Evolutionary conservation across 768 basidiomycete species (phyloP), one percentile per base, ranked within the genome.

Genomic region (Amanita subjunquillea): DNA sequence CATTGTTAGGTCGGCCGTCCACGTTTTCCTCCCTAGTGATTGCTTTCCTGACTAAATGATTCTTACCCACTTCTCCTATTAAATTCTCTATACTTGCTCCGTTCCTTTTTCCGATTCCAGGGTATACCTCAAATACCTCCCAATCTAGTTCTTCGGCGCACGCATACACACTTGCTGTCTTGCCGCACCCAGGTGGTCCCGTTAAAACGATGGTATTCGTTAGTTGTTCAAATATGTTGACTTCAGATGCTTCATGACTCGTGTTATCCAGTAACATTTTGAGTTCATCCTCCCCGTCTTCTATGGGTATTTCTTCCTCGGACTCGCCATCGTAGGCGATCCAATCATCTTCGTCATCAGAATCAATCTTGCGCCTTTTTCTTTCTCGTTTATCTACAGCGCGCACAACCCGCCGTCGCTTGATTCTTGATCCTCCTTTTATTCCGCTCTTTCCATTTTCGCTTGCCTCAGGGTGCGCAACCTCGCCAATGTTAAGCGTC

Each of bases 101-200:
- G 55, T 80, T 87, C 34, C 96, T 80, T 61, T 80, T 87, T n/a
- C 93, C 93, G 48, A 94, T 83, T 2, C 96, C 96, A 23, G 96
- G 90, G 68, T 93, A 87, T 10, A 98, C 92, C 65, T 99, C 96
- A 61, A 97, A 96, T 10, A 98, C 82, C 47, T 94, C 90, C 90
- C 91, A 99, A 12, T 85, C 91, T 32, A 99, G 74, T 67, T 99
- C 95, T 50, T 83, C 80, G 4, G 93, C 91, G 62, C 92, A 94
- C 0, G 95, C 93, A 67, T 96, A 93, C 2, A 96, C 86, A 20
- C 91, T 79, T 1, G 91, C 84, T 4, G 92, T 94, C 70, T 99
- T 99, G 30, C 96, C 96, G 50, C 74, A 75, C 9, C 94, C 95
- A 30, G 77, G 68, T 1, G 91, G 92, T 0, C 96, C 96, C 40